Percentiles rank a stretch among this genome's conserved stretches.
phyloP scores from a whole-genome alignment of 1,284 basidiomycete species.

The Sanguinoderma infundibulare region DNA sequence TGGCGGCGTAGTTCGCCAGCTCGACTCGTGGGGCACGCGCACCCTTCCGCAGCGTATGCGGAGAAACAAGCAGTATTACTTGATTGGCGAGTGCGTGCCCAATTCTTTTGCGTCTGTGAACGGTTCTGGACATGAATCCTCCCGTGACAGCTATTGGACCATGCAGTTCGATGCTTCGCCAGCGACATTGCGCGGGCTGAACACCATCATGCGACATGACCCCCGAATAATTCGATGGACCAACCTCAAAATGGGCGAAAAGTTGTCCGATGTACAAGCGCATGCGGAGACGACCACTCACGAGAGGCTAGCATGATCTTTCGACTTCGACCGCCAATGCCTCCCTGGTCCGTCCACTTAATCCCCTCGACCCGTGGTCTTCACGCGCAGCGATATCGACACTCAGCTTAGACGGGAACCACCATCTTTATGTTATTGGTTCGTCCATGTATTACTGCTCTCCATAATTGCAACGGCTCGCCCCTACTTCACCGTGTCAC shows the following conservation, averaged over 20 bases:
- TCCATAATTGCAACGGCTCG: constrained; percentile 10
- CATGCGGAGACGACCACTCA: constrained; percentile 23
- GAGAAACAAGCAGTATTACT: constrained; percentile 66
- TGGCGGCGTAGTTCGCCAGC: constrained; percentile 81
- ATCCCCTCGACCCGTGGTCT: background rate
- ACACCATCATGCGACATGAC: constrained; percentile 72
- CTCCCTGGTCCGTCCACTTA: background rate
- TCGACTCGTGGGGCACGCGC: constrained; percentile 78
- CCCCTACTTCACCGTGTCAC: background rate
- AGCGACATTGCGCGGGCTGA: constrained; percentile 64
- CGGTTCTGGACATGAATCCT: background rate
- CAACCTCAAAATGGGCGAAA: constrained; percentile 79
- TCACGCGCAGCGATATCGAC: background rate
- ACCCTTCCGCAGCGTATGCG: constrained; percentile 80
- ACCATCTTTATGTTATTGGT: constrained; percentile 13
- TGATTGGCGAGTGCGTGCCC: constrained; percentile 76
- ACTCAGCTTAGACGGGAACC: background rate
- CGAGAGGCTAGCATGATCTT: background rate
- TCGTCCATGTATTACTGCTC: constrained; percentile 15
- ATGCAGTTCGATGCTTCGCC: constrained; percentile 90
- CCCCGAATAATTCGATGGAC: constrained; percentile 86
- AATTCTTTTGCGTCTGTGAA: background rate
- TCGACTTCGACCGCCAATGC: background rate
- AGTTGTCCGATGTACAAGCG: constrained; percentile 65
- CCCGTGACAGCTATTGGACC: constrained; percentile 78